Evolutionary conservation across 2,329 filamentous ascomycete genomes (phyloP), one percentile per base, ranked within the genome.

Genomic region (Scedosporium minutisporum): DNA sequence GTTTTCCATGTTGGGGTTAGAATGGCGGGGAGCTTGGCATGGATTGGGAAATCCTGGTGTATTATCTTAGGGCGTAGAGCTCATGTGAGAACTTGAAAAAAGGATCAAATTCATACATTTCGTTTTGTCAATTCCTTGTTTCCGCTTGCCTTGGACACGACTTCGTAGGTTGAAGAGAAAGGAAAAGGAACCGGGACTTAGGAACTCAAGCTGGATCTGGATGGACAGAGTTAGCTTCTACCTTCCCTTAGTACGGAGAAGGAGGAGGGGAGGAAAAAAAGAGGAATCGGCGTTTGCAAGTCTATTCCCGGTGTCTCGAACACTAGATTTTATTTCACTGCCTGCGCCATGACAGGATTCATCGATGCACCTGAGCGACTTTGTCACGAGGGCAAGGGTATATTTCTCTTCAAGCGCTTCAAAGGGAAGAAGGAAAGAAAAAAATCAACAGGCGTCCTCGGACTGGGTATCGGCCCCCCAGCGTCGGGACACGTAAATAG

Each of bases 41-140:
- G 51, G 51, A 55, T 55, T 23, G 51, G 51, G 21, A 55, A 55
- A 55, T 55, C 51, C 51, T 55, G 27, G 51, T 55, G 51, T 55
- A 55, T 55, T 55, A 55, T 55, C 51, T 25, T 55, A 23, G 51
- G 51, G 51, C 18, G 18, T 14, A 55, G 23, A 18, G 18, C 44
- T 23, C 51, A 12, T 55, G 29, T 55, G 51, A 55, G 51, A 29
- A 55, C 51, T 27, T 23, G 12, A 55, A 55, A 48, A 48, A 55
- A 55, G 18, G 18, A 29, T 55, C 18, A 55, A 14, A 23, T 55
- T 14, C 12, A 23, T 55, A 23, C 12, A 12, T 55, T 55, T 55
- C 12, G 18, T 27, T 55, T 27, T 16, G 23, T 55, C 21, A 27
- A 55, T 48, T 2, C 12, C 9, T 18, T 48, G 44, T 21, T 48